Conservation (phyloP, 306 rosid genomes). For the Vigna reflexopilosa region DNA sequence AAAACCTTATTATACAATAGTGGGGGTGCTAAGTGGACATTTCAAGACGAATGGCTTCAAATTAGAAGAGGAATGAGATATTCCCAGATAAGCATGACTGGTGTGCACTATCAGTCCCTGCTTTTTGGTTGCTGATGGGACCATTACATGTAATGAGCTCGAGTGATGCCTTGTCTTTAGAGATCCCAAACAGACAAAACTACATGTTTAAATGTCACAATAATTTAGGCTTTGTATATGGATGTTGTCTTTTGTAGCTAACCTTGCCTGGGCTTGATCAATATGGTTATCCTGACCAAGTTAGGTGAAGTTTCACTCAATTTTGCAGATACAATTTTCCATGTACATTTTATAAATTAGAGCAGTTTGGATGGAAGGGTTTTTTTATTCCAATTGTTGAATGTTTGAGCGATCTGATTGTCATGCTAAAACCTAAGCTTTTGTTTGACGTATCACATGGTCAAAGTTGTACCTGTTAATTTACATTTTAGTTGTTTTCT, state of each 20-base stretch:
- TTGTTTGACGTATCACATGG: background rate
- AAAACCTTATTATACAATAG: background rate
- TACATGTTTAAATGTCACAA: background rate
- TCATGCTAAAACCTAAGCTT: background rate
- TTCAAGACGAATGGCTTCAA: conserved; percentile 18
- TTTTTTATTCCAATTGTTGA: conserved; percentile 20
- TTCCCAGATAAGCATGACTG: conserved; percentile 29
- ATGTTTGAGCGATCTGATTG: conserved; percentile 11
- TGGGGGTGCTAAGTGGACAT: background rate
- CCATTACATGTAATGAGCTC: background rate
- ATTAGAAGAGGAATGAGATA: conserved; percentile 9
- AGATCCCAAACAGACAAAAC: background rate
- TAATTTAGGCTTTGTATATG: background rate
- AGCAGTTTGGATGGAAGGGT: background rate
- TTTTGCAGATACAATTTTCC: background rate
- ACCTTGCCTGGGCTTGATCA: conserved; percentile 1
- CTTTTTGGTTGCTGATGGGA: conserved; percentile 1
- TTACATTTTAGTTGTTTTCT: conserved; percentile 3
- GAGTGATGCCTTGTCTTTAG: background rate
- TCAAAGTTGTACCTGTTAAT: conserved; percentile 15
- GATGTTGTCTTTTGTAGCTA: background rate
- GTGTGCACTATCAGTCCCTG: background rate
- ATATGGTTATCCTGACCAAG: background rate
- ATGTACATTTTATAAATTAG: background rate
- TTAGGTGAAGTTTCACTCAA: conserved; percentile 20